Evolutionary conservation across 306 rosid species (phyloP).

Genomic region (Albizia julibrissin): DNA sequence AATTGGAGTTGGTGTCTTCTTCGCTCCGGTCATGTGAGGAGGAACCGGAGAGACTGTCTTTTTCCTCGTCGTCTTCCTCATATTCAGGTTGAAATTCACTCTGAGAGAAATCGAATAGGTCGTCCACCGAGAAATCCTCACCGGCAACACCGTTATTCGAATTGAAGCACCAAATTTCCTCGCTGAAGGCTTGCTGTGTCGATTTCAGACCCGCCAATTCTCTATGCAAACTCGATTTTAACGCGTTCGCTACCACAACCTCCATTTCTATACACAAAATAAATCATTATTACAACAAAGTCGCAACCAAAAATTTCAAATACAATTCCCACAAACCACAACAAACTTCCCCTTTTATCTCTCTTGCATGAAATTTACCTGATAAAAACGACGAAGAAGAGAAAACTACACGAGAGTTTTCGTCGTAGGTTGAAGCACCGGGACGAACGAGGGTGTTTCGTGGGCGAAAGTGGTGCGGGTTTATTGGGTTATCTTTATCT

Average conservation of each 20-base stretch:
- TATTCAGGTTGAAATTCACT: constrained; percentile 52
- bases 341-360: not conserved
- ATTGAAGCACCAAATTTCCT: constrained; percentile 45
- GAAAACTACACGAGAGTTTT: constrained; percentile 30
- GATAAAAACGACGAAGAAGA: constrained; percentile 27
- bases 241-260: constrained; percentile 62
- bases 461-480: constrained; percentile 48
- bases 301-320: not conserved
- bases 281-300: constrained; percentile 19
- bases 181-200: constrained; percentile 42
- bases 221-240: constrained; percentile 66
- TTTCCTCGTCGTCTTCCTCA: constrained; percentile 32
- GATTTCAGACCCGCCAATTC: constrained; percentile 49
- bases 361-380: constrained; percentile 39
- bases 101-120: constrained; percentile 72
- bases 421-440: constrained; percentile 44
- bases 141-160: constrained; percentile 45
- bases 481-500: constrained; percentile 47
- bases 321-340: not conserved
- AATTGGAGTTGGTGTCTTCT: constrained; percentile 51
- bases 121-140: constrained; percentile 83
- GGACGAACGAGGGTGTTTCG: constrained; percentile 39
- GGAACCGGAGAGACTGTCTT: constrained; percentile 46
- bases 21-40: constrained; percentile 41
- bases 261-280: constrained; percentile 65